Evolutionary conservation across 495 filamentous ascomycete genomes (phyloP), one percentile per base, ranked within the genome.

Genomic region (Annulohypoxylon nitens): DNA sequence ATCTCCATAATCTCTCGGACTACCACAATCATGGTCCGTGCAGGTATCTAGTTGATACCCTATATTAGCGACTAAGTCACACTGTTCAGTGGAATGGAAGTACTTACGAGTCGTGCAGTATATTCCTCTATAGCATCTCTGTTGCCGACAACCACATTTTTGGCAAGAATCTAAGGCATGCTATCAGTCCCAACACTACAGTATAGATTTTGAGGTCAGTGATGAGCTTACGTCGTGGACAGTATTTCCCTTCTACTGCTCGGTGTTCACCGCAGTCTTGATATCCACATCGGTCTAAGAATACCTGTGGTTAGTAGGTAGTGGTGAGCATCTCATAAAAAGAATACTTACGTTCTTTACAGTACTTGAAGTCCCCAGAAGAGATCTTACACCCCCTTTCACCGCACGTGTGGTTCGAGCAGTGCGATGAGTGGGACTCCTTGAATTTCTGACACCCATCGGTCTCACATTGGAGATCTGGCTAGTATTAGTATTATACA

Each of bases 321-420:
- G 30, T 3, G 30, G 3, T 30, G 2, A 6, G 30, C 30, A 3
- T 30, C 2, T 30, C 30, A 30, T 30, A 50, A 4, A n/a, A 43
- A 53, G 9, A 18, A 4, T 16, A 71, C 79, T 78, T 12, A 82
- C 80, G 80, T 2, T 75, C 64, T 5, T 66, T 39, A 30, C 80
- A 82, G 33, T 75, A 79, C 1, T 57, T 62, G 34, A 64, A 51
- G 1, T 48, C 16, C 0, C 65, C 57, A 12, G 74, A 61, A 14
- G 74, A 73, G 25, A 63, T 72, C 1, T 45, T 64, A 48, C 80
- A 82, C 2, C 57, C 61, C 45, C 79, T 71, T 34, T 75, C 74
- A 1, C 20, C 60, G 61, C 79, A 82, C 0, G 78, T 79, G 37
- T 82, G 79, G 0, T 43, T 61, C 0, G 55, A 45, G 16, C 80